These are phyloP conservation scores for Apiospora hydei DNA, from an alignment of 2,329 filamentous ascomycete species.

Conservation along the genomic window DNA sequence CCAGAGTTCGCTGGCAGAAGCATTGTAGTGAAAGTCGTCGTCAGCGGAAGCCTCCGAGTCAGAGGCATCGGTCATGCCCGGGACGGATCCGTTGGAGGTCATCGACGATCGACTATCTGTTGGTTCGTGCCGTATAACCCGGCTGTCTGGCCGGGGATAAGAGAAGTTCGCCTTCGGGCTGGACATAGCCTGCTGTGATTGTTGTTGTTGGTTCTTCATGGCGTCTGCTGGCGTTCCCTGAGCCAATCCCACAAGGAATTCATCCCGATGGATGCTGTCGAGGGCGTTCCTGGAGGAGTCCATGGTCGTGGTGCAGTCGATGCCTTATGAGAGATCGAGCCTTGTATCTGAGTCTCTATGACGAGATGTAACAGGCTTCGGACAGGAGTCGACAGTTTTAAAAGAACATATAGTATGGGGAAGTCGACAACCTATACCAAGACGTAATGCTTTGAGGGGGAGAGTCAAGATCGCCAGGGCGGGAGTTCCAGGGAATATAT, in stretches of 20 bases:
- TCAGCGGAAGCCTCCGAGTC: constrained; percentile 60
- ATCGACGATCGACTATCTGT: constrained; percentile 50
- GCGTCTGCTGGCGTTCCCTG: constrained; percentile 8
- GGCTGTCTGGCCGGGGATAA: constrained; percentile 40
- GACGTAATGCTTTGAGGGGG: constrained; percentile 3
- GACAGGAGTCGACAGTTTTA: constrained; percentile 14
- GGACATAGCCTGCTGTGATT: constrained; percentile 19
- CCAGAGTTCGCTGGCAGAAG: constrained; percentile 56
- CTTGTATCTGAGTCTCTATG: constrained; percentile 22
- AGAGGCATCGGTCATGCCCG: constrained; percentile 58
- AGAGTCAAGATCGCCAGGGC: constrained; percentile 27
- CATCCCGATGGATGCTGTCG: constrained; percentile 22
- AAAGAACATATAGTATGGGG: constrained; percentile 12
- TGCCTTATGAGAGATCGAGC: constrained; percentile 20
- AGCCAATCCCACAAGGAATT: constrained; percentile 13
- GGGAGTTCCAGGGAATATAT: constrained; percentile 26
- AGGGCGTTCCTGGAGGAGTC: constrained; percentile 11
- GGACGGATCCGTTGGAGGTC: constrained; percentile 54
- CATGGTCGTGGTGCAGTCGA: constrained; percentile 22
- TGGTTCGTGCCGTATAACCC: constrained; percentile 37
- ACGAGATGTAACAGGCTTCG: constrained; percentile 25
- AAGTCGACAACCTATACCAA: constrained; percentile 22
- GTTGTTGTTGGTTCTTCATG: constrained; percentile 7
- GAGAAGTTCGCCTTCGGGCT: constrained; percentile 44
- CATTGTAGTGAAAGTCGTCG: constrained; percentile 58